Evolutionary conservation across 495 filamentous ascomycete species (phyloP).

Genomic region (Penicillium mononematosum): DNA sequence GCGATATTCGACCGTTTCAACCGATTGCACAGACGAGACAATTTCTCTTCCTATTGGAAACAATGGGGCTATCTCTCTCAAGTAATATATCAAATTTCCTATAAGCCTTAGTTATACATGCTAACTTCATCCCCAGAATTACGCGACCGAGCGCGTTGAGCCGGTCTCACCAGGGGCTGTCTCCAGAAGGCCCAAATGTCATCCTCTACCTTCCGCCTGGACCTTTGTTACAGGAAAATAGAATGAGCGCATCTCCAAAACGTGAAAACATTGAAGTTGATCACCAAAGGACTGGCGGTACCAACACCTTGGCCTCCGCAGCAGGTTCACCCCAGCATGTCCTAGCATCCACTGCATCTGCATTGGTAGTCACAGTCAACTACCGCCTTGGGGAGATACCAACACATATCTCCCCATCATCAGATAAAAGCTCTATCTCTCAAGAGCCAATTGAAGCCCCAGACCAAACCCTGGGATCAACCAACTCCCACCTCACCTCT

Average conservation of each 20-base stretch:
- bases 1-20: conserved; percentile 10
- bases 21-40: conserved; percentile 19
- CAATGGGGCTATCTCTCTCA: conserved; percentile 34
- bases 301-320: background rate
- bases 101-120: background rate
- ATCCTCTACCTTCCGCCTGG: conserved; percentile 42
- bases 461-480: conserved; percentile 1
- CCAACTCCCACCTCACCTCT: background rate
- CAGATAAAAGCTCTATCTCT: background rate
- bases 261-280: background rate
- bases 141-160: conserved; percentile 21
- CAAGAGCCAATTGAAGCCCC: background rate
- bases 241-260: background rate
- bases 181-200: conserved; percentile 25
- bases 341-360: conserved; percentile 30
- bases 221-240: conserved; percentile 27
- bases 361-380: conserved; percentile 42
- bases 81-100: conserved; percentile 17
- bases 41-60: conserved; percentile 33
- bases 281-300: background rate
- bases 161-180: background rate
- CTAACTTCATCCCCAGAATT: conserved; percentile 21
- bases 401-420: background rate
- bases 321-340: conserved; percentile 22
- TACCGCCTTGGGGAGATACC: conserved; percentile 47